Base-by-base conservation (phyloP, 2,329 filamentous ascomycete species). In the Ophiostoma australiae region DNA sequence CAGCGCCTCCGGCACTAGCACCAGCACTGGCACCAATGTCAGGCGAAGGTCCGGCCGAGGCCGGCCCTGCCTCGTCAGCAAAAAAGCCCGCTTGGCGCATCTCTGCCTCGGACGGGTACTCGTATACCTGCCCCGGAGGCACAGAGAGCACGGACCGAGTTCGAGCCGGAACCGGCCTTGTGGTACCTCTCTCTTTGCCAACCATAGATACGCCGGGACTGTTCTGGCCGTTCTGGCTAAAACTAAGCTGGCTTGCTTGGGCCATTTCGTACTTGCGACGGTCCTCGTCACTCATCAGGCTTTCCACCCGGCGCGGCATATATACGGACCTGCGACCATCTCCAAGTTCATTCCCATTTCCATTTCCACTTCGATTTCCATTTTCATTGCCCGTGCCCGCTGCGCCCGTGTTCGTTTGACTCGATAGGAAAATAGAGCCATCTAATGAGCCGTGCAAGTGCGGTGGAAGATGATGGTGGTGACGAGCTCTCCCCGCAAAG, bases 221-320 rank as follows among this genome's bases (percentile, higher is more conserved):
- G 17, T 1, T 48, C 6, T 48, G 44, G 44, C 17, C 17, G 39
- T 41, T 41, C 10, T 63, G 11, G 27, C 27, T 44, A 17, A 79
- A 76, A 72, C 77, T 80, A 48, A 80, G 77, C 75, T 85, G 84
- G 71, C 80, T 84, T 61, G 85, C 84, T 77, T 91, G 90, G 1
- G 89, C 88, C 76, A 91, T 85, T 76, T 89, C 85, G 77, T 93
- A 92, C 76, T 92, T 91, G 74, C 85, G 86, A 48, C 88, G 86
- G 76, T 94, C 91, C 78, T 95, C 91, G 7, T 90, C 89, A 73
- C 87, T 87, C 87, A 96, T 91, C 76, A 94, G 87, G 76, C 86
- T 91, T 76, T 94, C 90, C 67, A 93, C 88, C 61, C 87, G 84
- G 15, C 87, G 85, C 0, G 91, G 90, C 77, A 90, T 81, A 75